These are phyloP conservation scores for Cucurbitaria berberidis DNA, from an alignment of 2,329 filamentous ascomycete genomes.

Conservation along the genomic window DNA sequence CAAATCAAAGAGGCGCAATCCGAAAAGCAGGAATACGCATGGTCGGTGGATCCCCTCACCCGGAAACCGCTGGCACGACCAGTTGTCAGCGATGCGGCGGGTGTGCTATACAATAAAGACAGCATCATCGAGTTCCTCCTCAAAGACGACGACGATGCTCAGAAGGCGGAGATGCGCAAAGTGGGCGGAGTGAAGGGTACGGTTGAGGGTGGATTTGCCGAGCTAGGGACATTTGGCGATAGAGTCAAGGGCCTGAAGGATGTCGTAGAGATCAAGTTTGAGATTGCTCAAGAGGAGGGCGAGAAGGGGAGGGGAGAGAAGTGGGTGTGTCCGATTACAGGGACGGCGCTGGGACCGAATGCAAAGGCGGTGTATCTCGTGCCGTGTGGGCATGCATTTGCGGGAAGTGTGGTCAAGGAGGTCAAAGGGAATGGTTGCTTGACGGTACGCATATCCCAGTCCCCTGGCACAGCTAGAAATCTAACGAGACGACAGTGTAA, in stretches of 20 bases:
- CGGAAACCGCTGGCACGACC: slow-evolving; percentile 74
- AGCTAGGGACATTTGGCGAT: slow-evolving; percentile 58
- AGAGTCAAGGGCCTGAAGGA: slow-evolving; percentile 81
- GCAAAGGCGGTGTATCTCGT: slow-evolving; percentile 87
- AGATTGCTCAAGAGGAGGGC: slow-evolving; percentile 54
- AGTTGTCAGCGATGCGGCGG: slow-evolving; percentile 82
- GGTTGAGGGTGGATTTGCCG: slow-evolving; percentile 63
- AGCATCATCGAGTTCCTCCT: slow-evolving; percentile 76
- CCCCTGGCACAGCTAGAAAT: background rate
- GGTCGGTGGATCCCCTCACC: slow-evolving; percentile 87
- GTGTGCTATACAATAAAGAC: slow-evolving; percentile 94
- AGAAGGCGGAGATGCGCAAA: slow-evolving; percentile 63
- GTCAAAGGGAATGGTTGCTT: slow-evolving; percentile 70
- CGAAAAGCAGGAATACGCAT: slow-evolving; percentile 84
- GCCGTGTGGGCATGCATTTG: slow-evolving; percentile 94
- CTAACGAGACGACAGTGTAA: slow-evolving; percentile 66
- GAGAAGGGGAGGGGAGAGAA: slow-evolving; percentile 59
- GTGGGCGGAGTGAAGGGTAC: slow-evolving; percentile 55
- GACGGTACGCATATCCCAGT: slow-evolving; percentile 50
- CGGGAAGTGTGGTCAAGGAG: slow-evolving; percentile 82
- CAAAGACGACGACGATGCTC: slow-evolving; percentile 59
- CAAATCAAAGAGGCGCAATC: slow-evolving; percentile 88
- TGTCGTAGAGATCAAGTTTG: slow-evolving; percentile 84
- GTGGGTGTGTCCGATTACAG: slow-evolving; percentile 86
- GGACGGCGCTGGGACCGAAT: slow-evolving; percentile 80